phyloP scores from a whole-genome alignment of 1,284 basidiomycete species.

The Cerrena zonata region DNA sequence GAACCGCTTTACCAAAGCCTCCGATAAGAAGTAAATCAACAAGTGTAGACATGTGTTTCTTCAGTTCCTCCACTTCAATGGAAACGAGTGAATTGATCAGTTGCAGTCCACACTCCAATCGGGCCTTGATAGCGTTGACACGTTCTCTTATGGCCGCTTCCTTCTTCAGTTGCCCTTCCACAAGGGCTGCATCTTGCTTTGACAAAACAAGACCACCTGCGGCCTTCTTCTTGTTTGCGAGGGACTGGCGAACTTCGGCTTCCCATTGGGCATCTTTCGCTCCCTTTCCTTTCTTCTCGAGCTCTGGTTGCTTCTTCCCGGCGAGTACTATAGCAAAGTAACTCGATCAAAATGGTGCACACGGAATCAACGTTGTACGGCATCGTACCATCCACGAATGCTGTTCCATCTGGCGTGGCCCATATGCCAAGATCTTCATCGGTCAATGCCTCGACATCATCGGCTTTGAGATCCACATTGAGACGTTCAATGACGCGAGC shows the following conservation, averaged over 20 bases:
- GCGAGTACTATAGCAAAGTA: constrained; percentile 51
- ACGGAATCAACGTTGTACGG: constrained; percentile 9
- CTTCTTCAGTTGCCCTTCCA: constrained; percentile 75
- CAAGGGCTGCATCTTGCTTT: constrained; percentile 77
- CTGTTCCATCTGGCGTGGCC: constrained; percentile 74
- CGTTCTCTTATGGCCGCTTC: constrained; percentile 63
- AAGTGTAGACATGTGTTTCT: constrained; percentile 51
- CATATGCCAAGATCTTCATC: constrained; percentile 77
- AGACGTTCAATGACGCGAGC: constrained; percentile 68
- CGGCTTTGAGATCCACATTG: constrained; percentile 54
- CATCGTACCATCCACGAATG: constrained; percentile 77
- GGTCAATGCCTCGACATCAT: constrained; percentile 56
- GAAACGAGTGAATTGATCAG: constrained; percentile 61
- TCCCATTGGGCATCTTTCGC: constrained; percentile 90
- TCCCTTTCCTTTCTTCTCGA: constrained; percentile 74
- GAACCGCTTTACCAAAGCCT: constrained; percentile 51
- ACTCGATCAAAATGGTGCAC: neutral
- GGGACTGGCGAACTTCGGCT: constrained; percentile 78
- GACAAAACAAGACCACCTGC: constrained; percentile 52
- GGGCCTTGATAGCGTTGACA: constrained; percentile 50
- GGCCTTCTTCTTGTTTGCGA: constrained; percentile 70
- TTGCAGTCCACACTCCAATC: constrained; percentile 62
- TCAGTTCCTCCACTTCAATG: constrained; percentile 55
- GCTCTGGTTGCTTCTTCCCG: constrained; percentile 42
- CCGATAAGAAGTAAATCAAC: constrained; percentile 61